Base-by-base conservation (phyloP, 495 filamentous ascomycete genomes). In the Chaetomium tenue region DNA sequence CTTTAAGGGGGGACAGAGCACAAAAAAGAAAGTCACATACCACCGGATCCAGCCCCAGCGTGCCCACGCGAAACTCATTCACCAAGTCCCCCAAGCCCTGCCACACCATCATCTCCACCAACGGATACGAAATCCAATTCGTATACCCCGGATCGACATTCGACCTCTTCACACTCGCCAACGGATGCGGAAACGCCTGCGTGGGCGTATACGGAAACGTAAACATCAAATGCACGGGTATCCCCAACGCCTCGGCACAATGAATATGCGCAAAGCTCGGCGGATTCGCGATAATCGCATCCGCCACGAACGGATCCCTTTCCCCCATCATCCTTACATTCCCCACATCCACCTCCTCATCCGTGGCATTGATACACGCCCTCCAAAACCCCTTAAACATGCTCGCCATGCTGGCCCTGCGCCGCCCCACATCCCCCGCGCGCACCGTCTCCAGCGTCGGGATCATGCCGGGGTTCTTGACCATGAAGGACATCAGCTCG, bases 401-500 rank as follows among this genome's bases (percentile, higher is more conserved):
- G 58, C 86, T 77, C 53, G 82, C 85, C 80, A 93, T 90, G 9
- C 84, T 85, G 33, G 81, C 81, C 25, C 89, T 80, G n/a, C 87
- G 79, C 65, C 83, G 81, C 2, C 80, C 81, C 42, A 93, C 83
- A 60, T 90, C 89, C 13, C 90, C 90, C 47, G 79, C 84, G 50
- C 83, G 83, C 22, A 93, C 75, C 5, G 86, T 81, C 55, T 87
- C 81, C 52, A 92, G 78, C 15, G 84, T 84, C 0, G 90, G 90
- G 75, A 92, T 87, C 61, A 94, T 78, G 2, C 90, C 88, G 15
- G 89, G 88, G 73, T 94, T 91, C 71, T 91, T 91, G 23, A 92
- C 89, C 90, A 93, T 92, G 68, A 90, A 93, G 3, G 88, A 84
- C 90, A 94, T 94, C 26, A 94, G 81, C 68, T 90, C 86, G 1